Conservation (phyloP, 768 basidiomycete species). For the Calocera cornea region DNA sequence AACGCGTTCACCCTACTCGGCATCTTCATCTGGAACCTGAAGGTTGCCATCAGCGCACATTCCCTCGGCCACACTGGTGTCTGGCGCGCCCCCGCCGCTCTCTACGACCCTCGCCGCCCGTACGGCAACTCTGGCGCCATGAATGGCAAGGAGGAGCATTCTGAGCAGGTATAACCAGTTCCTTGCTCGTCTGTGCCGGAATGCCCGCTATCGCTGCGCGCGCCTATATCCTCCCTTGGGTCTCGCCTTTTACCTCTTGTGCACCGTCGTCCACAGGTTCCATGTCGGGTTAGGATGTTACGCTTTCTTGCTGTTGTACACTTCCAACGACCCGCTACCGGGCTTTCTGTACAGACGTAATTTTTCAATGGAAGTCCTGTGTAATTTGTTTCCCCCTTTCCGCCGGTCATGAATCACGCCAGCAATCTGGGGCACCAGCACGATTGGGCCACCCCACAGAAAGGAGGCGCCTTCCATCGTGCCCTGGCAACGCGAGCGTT, state of each 20-base stretch:
- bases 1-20: not conserved
- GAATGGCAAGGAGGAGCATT: not conserved
- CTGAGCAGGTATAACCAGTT: not conserved
- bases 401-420: not conserved
- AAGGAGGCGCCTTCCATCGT: not conserved
- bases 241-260: not conserved
- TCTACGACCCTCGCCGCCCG: not conserved
- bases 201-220: not conserved
- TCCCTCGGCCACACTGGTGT: not conserved
- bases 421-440: not conserved
- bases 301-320: conserved; percentile 4
- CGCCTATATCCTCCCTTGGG: conserved; percentile 4
- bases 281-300: conserved; percentile 4
- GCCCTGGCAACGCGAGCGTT: not conserved
- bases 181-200: not conserved
- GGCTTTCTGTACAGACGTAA: conserved; percentile 3
- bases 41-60: conserved; percentile 1
- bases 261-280: not conserved
- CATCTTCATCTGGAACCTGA: conserved; percentile 3
- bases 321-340: not conserved
- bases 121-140: not conserved
- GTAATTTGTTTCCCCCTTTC: not conserved
- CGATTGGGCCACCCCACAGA: not conserved
- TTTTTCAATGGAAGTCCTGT: conserved; percentile 1
- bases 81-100: not conserved